Evolutionary conservation across 441 rosid genomes (phyloP).

Genomic region (Melastoma candidum): DNA sequence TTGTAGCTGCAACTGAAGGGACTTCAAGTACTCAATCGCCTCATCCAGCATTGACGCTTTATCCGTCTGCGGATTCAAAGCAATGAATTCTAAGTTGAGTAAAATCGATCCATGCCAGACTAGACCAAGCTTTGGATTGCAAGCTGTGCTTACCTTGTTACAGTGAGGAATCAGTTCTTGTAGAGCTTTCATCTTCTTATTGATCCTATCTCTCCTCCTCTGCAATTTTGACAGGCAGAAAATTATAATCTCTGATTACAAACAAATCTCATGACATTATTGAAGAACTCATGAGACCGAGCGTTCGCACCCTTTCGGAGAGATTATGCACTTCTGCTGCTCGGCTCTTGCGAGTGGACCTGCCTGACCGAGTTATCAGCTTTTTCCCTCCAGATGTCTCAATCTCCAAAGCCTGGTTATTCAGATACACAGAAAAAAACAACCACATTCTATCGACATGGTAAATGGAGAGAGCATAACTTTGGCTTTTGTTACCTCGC

Average conservation of each 20-base stretch:
- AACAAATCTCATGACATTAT: slow-evolving; percentile 5
- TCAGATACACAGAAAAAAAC: background rate
- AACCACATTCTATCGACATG: background rate
- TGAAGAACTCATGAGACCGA: slow-evolving; percentile 1
- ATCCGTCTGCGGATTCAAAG: slow-evolving; percentile 41
- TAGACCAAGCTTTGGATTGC: background rate
- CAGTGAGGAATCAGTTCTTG: slow-evolving; percentile 75
- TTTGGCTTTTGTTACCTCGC: slow-evolving; percentile 52
- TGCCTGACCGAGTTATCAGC: slow-evolving; percentile 28
- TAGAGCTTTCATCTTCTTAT: slow-evolving; percentile 60
- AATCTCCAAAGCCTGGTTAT: slow-evolving; percentile 34
- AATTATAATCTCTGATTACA: slow-evolving; percentile 2
- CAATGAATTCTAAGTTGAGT: slow-evolving; percentile 1
- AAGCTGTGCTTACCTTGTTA: slow-evolving; percentile 37
- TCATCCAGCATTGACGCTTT: slow-evolving; percentile 78
- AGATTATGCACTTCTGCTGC: slow-evolving; percentile 80
- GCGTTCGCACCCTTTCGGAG: slow-evolving; percentile 48
- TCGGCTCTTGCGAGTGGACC: slow-evolving; percentile 50
- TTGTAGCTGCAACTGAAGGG: slow-evolving; percentile 74
- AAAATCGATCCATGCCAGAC: slow-evolving; percentile 1
- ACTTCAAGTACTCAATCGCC: slow-evolving; percentile 70
- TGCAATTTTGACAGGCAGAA: slow-evolving; percentile 12
- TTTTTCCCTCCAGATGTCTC: slow-evolving; percentile 31
- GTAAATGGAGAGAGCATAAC: slow-evolving; percentile 19
- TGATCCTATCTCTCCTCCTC: slow-evolving; percentile 71